Evolutionary conservation across 305 asterid species (phyloP).

Genomic region (Caryopteris hybrid): DNA sequence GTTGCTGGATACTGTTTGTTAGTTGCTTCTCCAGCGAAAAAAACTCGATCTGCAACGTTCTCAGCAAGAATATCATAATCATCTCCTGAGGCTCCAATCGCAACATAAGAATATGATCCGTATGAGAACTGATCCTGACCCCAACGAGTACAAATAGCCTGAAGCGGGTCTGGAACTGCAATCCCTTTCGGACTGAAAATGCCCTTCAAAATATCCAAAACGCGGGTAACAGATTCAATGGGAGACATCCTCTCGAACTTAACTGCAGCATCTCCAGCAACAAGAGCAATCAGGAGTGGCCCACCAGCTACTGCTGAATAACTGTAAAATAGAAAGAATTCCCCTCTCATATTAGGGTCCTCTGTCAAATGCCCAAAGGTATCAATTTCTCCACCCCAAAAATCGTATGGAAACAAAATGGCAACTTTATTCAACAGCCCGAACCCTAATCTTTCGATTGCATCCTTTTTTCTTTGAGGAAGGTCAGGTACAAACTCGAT

Average conservation of each 20-base stretch:
- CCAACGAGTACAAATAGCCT: constrained; percentile 96
- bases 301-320: constrained; percentile 94
- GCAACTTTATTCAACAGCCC: constrained; percentile 93
- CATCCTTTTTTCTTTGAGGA: constrained; percentile 79
- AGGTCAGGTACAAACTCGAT: constrained; percentile 84
- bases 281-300: constrained; percentile 91
- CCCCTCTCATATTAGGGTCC: constrained; percentile 84
- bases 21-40: constrained; percentile 97
- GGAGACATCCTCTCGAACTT: constrained; percentile 82
- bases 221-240: constrained; percentile 63
- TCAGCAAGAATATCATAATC: constrained; percentile 93
- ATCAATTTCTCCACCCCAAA: constrained; percentile 98
- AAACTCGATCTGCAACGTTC: constrained; percentile 63
- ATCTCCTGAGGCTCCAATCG: constrained; percentile 92
- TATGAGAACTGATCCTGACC: constrained; percentile 83
- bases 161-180: constrained; percentile 89
- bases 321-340: constrained; percentile 85
- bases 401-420: constrained; percentile 88
- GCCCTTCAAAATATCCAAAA: constrained; percentile 79
- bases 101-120: constrained; percentile 93
- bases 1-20: constrained; percentile 93
- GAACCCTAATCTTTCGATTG: constrained; percentile 81
- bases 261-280: constrained; percentile 95
- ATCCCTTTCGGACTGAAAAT: constrained; percentile 93
- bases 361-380: constrained; percentile 94